Conservation (phyloP, 78 protist species). For the Guillardia theta region DNA sequence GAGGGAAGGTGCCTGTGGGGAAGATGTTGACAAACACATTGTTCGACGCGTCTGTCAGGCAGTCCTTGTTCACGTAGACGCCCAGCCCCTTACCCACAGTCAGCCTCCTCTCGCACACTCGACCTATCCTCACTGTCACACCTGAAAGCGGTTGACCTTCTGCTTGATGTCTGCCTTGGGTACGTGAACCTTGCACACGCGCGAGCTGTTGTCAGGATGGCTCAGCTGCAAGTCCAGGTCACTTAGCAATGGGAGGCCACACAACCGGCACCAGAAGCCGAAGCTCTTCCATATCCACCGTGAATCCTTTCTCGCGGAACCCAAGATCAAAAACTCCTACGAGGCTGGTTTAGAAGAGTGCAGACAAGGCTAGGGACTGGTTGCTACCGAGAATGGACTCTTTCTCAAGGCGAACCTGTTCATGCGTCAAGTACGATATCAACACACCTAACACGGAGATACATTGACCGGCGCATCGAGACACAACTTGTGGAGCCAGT, state of each 20-base stretch:
- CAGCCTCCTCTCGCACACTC: background rate
- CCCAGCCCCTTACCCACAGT: background rate
- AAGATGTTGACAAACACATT: constrained; percentile 1
- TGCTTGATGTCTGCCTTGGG: background rate
- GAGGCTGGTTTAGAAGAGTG: background rate
- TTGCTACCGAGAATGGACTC: background rate
- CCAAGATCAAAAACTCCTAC: constrained; percentile 10
- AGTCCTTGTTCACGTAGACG: constrained; percentile 8
- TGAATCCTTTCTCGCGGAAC: background rate
- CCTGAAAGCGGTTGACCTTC: constrained; percentile 20
- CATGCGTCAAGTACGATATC: too few relatives aligned
- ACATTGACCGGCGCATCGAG: background rate
- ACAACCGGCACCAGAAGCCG: background rate
- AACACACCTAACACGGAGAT: too few relatives aligned
- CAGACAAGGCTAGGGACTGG: background rate
- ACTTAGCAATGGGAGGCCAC: background rate
- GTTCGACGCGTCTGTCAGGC: background rate
- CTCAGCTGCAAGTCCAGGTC: background rate
- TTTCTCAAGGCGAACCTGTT: constrained; percentile 5
- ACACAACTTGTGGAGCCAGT: background rate
- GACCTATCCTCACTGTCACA: background rate
- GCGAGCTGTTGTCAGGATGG: background rate
- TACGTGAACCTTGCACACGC: background rate
- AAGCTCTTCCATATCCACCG: constrained; percentile 1
- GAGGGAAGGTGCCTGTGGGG: background rate